A percentile compares a stretch with the other conserved stretches of the same genome.
Conservation (phyloP, 495 filamentous ascomycete genomes). For the Neurospora sp. region DNA sequence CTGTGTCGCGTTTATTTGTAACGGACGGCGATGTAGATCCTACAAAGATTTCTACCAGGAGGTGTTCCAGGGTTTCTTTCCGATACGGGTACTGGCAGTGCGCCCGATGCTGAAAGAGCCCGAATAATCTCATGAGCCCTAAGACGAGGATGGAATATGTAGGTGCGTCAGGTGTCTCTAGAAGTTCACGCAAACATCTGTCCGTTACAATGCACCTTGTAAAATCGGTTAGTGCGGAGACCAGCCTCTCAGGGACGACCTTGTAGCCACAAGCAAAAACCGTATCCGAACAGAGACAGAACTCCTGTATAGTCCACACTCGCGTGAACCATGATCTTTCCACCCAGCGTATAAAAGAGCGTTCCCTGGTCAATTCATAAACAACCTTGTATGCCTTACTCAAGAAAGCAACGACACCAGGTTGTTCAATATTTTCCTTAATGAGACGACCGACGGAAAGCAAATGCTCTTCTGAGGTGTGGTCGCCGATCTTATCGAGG, state of each 20-base stretch:
- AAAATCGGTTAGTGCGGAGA: background rate
- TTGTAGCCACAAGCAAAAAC: slow-evolving; percentile 12
- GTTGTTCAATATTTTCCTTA: background rate
- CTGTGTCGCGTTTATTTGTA: slow-evolving; percentile 1
- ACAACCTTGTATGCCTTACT: background rate
- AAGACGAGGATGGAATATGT: background rate
- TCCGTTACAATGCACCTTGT: background rate
- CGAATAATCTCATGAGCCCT: accelerated
- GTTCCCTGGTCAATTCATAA: background rate
- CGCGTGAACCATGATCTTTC: slow-evolving; percentile 16
- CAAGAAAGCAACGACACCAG: background rate
- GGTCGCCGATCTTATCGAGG: background rate
- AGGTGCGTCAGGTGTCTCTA: background rate
- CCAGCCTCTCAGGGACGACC: background rate
- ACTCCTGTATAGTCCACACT: slow-evolving; percentile 24
- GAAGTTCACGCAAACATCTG: background rate
- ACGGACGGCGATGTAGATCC: background rate
- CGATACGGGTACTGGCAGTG: accelerated
- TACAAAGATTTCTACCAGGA: background rate
- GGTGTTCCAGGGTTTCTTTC: background rate
- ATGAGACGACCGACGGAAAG: background rate
- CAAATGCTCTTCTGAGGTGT: background rate
- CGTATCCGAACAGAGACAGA: slow-evolving; percentile 15
- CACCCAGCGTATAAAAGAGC: background rate
- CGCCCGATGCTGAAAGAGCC: background rate